Base-by-base conservation (phyloP, 2,329 filamentous ascomycete genomes). In the Ophiocordyceps camponoti-saundersi region DNA sequence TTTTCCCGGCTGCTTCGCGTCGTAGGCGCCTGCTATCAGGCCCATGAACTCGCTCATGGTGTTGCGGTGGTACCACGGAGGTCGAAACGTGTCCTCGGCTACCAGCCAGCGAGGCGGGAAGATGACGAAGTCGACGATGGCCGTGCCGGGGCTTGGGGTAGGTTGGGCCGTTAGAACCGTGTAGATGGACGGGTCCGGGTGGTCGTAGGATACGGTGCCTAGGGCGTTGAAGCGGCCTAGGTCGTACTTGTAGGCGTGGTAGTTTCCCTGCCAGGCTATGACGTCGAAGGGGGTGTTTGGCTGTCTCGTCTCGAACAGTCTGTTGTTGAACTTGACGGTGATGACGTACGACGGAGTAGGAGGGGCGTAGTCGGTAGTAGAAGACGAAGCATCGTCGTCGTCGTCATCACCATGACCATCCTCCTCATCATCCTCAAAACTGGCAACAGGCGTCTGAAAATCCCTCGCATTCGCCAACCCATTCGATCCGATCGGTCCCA, bases 161-260 rank as follows among this genome's bases (percentile, higher is more conserved):
- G 76, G 77, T 10, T 72, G 77, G 1, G 76, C 79, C 2, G 81
- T 79, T 3, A 84, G 66, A 4, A 85, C 81, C 0, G 78, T 88
- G 65, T 79, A 89, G 60, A 90, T 88, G 50, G 74, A 80, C 0
- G 85, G 85, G 57, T 89, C 85, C 0, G 83, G 82, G 56, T 90
- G 85, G 60, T 89, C 84, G 57, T 75, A 85, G 21, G 77, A 80
- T 53, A 85, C 77, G 50, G 71, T 79, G 32, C 83, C 84, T 32
- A 89, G 79, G 42, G 77, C 77, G 60, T 80, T 83, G 69, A 88
- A 89, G 22, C 82, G 77, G n/a, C 80, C 82, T 1, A 90, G 70
- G 56, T 89, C 84, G 64, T 89, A 90, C 62, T 89, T 90, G 70
- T 79, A 87, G 0, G 85, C 85, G 51, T 82, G 81, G 65, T 85